These are phyloP conservation scores for Cicer pinnatifidum DNA, from an alignment of 306 rosid species.

Conservation along the genomic window DNA sequence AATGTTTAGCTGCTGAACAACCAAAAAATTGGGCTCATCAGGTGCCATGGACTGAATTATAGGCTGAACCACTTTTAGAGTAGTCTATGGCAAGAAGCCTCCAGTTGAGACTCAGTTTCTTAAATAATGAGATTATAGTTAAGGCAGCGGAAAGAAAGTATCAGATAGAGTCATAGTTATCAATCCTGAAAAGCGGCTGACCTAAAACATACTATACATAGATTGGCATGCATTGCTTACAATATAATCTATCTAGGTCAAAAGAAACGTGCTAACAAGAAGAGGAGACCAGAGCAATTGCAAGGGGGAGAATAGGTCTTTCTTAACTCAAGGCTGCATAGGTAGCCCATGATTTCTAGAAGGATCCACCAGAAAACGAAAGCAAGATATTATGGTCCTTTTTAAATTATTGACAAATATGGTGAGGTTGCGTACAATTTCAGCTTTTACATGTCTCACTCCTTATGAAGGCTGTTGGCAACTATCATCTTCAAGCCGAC, in stretches of 20 bases:
- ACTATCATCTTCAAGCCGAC: background rate
- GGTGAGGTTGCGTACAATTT: background rate
- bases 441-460: conserved; percentile 9
- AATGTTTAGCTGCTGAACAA: conserved; percentile 8
- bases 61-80: background rate
- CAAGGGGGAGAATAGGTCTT: background rate
- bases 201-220: background rate
- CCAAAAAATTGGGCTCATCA: background rate
- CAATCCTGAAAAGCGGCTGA: background rate
- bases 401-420: background rate
- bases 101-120: background rate
- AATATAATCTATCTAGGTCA: background rate
- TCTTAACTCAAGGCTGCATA: background rate
- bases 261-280: background rate
- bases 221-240: background rate
- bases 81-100: background rate
- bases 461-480: background rate
- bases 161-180: background rate
- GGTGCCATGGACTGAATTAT: background rate
- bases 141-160: background rate
- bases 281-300: background rate
- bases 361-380: background rate
- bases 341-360: background rate
- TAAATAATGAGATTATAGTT: background rate
- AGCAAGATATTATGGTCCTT: background rate